Base-by-base conservation (phyloP, 257 asterid genomes). In the Salvia miltiorrhiza region DNA sequence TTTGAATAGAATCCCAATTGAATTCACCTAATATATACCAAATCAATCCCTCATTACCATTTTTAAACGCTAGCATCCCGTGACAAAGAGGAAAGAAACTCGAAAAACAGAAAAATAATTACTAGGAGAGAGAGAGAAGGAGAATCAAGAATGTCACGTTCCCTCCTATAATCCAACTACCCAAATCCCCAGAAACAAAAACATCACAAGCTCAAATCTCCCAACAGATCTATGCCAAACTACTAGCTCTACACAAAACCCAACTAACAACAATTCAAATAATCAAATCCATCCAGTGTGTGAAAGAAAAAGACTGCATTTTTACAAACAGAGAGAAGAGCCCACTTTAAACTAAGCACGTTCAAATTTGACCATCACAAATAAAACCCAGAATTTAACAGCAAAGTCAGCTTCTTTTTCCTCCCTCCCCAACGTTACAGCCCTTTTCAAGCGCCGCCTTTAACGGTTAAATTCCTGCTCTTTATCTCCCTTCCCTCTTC, bases 361-460 rank as follows among this genome's bases (percentile, higher is more conserved):
- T 41, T 68, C 35, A 70, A 47, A 26, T 21, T 16, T 33, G 39
- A 13, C 52, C 30, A 55, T 28, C 24, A 5, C 50, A 43, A 57
- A 49, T 3, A 39, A 37, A 65, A 14, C 72, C 48, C 50, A 63
- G 58, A 75, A 77, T 63, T 43, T 58, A 55, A 62, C 62, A 35
- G 14, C 63, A 32, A 67, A 67, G 35, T 1, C 35, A 32, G 35
- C 32, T 41, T 14, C 26, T 37, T 58, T 69, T 32, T n/a, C 16
- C 40, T 3, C 24, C 32, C 16, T 11, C 50, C 67, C 50, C 66
- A 61, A 61, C 28, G 49, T 41, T 30, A 26, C 43, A 63, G 32
- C 73, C 82, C 78, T 30, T 70, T 76, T 76, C 32, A 50, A 66
- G 71, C 80, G 80, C 80, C 80, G 64, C 64, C 65, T 67, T 74